Conservation (phyloP, 23 red algal species). For the Gracilaria gracilis region DNA sequence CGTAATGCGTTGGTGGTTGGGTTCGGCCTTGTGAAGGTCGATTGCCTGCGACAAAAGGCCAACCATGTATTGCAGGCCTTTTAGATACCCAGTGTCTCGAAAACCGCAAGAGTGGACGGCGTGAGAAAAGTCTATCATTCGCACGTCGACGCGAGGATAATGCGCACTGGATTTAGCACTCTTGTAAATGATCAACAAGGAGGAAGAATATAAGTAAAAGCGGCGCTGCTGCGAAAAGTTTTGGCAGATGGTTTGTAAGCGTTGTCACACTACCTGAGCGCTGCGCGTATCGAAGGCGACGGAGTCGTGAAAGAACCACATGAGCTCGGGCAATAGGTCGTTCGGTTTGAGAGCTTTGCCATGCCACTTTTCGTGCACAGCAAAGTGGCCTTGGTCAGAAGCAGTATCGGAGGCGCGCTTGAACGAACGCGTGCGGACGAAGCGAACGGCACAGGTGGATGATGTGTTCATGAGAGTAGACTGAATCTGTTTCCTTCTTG, state of each 20-base stretch:
- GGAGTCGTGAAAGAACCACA: constrained; percentile 78
- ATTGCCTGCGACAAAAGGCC: background rate
- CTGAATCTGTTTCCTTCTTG: constrained; percentile 72
- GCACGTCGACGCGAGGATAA: constrained; percentile 50
- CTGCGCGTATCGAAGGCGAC: background rate
- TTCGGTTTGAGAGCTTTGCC: constrained; percentile 54
- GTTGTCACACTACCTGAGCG: background rate
- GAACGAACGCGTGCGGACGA: constrained; percentile 79
- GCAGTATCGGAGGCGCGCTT: constrained; percentile 27
- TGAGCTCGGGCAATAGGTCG: constrained; percentile 58
- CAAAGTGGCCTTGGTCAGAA: background rate
- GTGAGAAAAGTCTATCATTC: constrained; percentile 98
- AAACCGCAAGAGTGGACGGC: constrained; percentile 29
- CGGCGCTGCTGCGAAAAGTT: constrained; percentile 50
- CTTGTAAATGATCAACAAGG: constrained; percentile 86
- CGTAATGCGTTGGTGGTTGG: background rate
- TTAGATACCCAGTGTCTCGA: constrained; percentile 31
- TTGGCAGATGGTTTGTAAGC: constrained; percentile 30
- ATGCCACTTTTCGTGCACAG: constrained; percentile 82
- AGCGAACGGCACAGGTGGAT: constrained; percentile 59
- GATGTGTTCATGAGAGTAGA: constrained; percentile 70
- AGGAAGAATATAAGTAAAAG: constrained; percentile 91
- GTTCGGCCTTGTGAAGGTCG: background rate
- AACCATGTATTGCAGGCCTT: constrained; percentile 21
- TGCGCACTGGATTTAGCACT: constrained; percentile 33